Evolutionary conservation across 352 stramenopile species (phyloP).

Genomic region (Phytophthora lateralis): DNA sequence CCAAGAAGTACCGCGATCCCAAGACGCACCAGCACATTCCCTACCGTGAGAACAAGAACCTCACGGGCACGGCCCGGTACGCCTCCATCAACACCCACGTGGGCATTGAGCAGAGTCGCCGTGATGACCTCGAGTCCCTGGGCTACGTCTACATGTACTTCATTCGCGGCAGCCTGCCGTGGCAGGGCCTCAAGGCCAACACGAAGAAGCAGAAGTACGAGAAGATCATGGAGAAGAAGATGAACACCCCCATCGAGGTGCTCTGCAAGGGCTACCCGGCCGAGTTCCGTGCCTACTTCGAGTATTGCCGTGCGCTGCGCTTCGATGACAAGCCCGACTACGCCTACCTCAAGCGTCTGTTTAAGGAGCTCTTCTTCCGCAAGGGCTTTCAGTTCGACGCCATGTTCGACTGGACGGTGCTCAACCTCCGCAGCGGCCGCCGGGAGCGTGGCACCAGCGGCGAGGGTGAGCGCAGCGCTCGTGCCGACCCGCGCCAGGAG

Average conservation of each 20-base stretch:
- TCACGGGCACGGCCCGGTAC: slow-evolving; percentile 97
- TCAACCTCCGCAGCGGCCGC: slow-evolving; percentile 82
- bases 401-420: slow-evolving; percentile 99
- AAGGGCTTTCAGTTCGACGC: slow-evolving; percentile 99
- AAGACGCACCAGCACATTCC: slow-evolving; percentile 91
- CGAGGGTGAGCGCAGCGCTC: slow-evolving; percentile 68
- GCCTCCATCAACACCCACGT: slow-evolving; percentile 99
- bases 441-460: slow-evolving; percentile 65
- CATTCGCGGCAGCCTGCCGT: slow-evolving; percentile 94
- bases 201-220: slow-evolving; percentile 97
- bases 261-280: slow-evolving; percentile 95
- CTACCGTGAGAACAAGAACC: slow-evolving; percentile 91
- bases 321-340: slow-evolving; percentile 92
- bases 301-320: slow-evolving; percentile 87
- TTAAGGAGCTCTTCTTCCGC: slow-evolving; percentile 99
- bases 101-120: slow-evolving; percentile 97
- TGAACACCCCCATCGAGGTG: slow-evolving; percentile 93
- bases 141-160: slow-evolving; percentile 96
- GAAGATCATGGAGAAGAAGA: slow-evolving; percentile 99
- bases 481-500: slow-evolving; percentile 63
- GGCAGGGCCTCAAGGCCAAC: slow-evolving; percentile 97
- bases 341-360: slow-evolving; percentile 94
- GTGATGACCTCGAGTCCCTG: slow-evolving; percentile 98
- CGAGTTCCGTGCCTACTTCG: slow-evolving; percentile 98
- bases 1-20: slow-evolving; percentile 91